These are phyloP conservation scores for Hortaea sp. DNA, from an alignment of 2,329 filamentous ascomycete species.

Conservation along the genomic window DNA sequence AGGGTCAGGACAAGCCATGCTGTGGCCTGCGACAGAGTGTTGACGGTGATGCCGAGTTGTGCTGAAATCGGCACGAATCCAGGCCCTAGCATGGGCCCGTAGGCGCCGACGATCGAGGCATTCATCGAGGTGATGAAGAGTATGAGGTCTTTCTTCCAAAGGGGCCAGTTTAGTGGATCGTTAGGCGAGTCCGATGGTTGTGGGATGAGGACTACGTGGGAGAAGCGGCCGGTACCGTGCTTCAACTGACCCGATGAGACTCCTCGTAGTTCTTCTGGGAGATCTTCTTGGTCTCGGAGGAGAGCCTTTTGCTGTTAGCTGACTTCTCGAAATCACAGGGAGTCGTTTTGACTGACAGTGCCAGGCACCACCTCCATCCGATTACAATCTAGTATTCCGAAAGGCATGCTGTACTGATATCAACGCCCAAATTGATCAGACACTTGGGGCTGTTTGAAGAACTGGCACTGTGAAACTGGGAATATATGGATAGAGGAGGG, in stretches of 20 bases:
- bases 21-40: conserved; percentile 35
- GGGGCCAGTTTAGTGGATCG: conserved; percentile 38
- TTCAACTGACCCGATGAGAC: conserved; percentile 31
- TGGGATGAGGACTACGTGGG: conserved; percentile 24
- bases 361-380: conserved; percentile 39
- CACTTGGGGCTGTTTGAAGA: too few relatives aligned
- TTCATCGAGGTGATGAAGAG: conserved; percentile 37
- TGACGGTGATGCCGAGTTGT: conserved; percentile 35
- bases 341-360: conserved; percentile 29
- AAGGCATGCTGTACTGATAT: conserved; percentile 27
- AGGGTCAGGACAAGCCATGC: conserved; percentile 41
- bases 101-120: conserved; percentile 41
- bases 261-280: conserved; percentile 36
- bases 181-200: conserved; percentile 42
- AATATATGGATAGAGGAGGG: too few relatives aligned
- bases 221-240: conserved; percentile 21
- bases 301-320: conserved; percentile 23
- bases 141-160: conserved; percentile 38
- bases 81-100: conserved; percentile 42
- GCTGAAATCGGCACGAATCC: conserved; percentile 39
- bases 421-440: too few relatives aligned
- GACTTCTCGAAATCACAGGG: too few relatives aligned
- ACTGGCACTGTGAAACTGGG: too few relatives aligned
- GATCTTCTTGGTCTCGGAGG: conserved; percentile 37
- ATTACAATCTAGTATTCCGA: conserved; percentile 39